Evolutionary conservation across 345 rosid species (phyloP).

Genomic region (Murraya paniculata): DNA sequence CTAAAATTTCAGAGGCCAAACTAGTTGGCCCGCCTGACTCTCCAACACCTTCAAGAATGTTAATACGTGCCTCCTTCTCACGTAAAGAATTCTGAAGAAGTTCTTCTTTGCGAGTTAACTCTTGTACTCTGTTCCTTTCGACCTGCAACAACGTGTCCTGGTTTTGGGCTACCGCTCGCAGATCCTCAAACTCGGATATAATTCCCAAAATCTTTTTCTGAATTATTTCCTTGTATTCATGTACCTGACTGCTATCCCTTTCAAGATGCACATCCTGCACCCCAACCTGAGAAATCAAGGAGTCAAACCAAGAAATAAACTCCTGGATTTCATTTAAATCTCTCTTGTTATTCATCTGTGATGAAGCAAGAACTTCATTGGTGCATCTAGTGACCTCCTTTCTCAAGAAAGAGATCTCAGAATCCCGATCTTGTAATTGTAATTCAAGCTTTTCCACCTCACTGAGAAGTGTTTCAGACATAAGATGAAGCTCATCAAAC

Average conservation of each 20-base stretch:
- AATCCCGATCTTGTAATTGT: conserved; percentile 81
- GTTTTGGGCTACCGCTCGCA: conserved; percentile 50
- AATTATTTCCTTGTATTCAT: conserved; percentile 60
- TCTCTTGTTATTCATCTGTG: conserved; percentile 56
- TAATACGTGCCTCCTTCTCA: conserved; percentile 62
- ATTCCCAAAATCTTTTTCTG: conserved; percentile 53
- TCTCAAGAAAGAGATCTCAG: conserved; percentile 91
- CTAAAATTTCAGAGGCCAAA: conserved; percentile 58
- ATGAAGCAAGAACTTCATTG: conserved; percentile 73
- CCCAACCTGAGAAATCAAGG: conserved; percentile 45
- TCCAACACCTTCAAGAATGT: conserved; percentile 47
- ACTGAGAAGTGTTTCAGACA: conserved; percentile 73
- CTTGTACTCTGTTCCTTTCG: conserved; percentile 72
- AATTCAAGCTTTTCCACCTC: conserved; percentile 90
- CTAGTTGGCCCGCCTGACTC: conserved; percentile 36
- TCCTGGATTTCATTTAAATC: conserved; percentile 55
- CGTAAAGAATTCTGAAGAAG: conserved; percentile 58
- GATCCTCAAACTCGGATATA: conserved; percentile 56
- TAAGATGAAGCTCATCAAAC: conserved; percentile 92
- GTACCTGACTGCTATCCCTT: conserved; percentile 25
- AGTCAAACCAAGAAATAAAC: conserved; percentile 60
- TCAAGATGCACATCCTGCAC: conserved; percentile 40
- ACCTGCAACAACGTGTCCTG: conserved; percentile 60
- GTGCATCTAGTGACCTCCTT: conserved; percentile 97
- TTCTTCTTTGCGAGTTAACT: conserved; percentile 58